These are phyloP conservation scores for Taphrina pruni DNA, from an alignment of 1,139 yeast genomes.

Conservation along the genomic window DNA sequence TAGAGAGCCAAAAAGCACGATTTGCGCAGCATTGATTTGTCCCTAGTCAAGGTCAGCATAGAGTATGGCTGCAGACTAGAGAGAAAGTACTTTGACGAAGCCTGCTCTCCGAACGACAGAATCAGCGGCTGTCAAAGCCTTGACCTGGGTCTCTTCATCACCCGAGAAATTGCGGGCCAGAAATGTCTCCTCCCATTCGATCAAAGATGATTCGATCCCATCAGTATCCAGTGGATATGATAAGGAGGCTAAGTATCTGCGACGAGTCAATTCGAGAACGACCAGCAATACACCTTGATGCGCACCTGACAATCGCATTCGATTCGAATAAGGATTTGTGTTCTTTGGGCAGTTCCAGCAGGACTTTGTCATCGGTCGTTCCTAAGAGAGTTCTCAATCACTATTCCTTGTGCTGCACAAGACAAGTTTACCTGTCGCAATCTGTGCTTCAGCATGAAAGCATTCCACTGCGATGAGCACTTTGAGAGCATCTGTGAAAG, in stretches of 20 bases:
- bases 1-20: constrained; percentile 29
- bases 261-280: not conserved
- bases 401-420: not conserved
- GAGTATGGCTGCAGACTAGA: no score
- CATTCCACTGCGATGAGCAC: constrained; percentile 38
- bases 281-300: not conserved
- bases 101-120: constrained; percentile 42
- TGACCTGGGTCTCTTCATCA: constrained; percentile 46
- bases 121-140: constrained; percentile 41
- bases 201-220: constrained; percentile 38
- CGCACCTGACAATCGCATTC: constrained; percentile 80
- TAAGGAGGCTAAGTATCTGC: constrained; percentile 15
- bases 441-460: constrained; percentile 21
- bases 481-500: constrained; percentile 39
- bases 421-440: constrained; percentile 16
- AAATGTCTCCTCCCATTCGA: constrained; percentile 47
- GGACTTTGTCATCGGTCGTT: constrained; percentile 13
- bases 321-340: constrained; percentile 63
- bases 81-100: constrained; percentile 42
- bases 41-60: not conserved
- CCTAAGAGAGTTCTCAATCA: not conserved
- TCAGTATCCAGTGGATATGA: constrained; percentile 12
- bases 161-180: constrained; percentile 48
- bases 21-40: constrained; percentile 29
- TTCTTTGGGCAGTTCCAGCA: constrained; percentile 21